Base-by-base conservation (phyloP, 306 rosid genomes). In the Cercis canadensis region DNA sequence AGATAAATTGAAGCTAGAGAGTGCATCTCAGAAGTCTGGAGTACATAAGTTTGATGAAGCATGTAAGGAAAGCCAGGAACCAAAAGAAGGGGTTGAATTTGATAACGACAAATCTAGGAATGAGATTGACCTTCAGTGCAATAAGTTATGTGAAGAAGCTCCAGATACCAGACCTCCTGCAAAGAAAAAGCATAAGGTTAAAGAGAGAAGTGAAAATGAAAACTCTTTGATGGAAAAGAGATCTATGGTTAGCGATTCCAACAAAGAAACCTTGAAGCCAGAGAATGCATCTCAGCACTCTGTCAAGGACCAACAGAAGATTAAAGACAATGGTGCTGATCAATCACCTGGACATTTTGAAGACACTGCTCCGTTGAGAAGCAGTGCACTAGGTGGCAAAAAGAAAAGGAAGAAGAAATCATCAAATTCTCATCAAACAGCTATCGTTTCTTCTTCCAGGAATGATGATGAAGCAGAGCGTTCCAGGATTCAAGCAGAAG, bases 281-380 rank as follows among this genome's bases (percentile, higher is more conserved):
- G 78, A 75, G 67, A 53, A 71, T 68, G 34, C 69, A 57, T 69
- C 83, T 66, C 72, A 53, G 34, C 80, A 74, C 67, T 33, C 68
- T 77, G 18, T 70, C 69, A 82, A 47, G 76, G 75, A 68, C 70
- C 74, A 64, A 17, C 78, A 54, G 63, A 82, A 52, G 77, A 76
- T 62, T 71, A 66, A 72, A 82, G 54, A 56, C 70, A 65, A 61
- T 57, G 47, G 49, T 18, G 73, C 77, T 53, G 73, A 58, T 72
- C 78, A 64, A 70, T 47, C 71, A 43, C 19, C 78, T 47, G 82
- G 76, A 18, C 69, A 80, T 33, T 44, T 60, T 49, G 81, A 72
- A 44, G 83, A 76, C 61, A 51, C 51, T n/a, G 57, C 56, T 63
- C 40, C 67, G 40, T 45, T 47, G 34, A 62, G 33, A 69, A 64